These are phyloP conservation scores for Pythium sp. DNA, from an alignment of 352 stramenopile species.

Conservation along the genomic window DNA sequence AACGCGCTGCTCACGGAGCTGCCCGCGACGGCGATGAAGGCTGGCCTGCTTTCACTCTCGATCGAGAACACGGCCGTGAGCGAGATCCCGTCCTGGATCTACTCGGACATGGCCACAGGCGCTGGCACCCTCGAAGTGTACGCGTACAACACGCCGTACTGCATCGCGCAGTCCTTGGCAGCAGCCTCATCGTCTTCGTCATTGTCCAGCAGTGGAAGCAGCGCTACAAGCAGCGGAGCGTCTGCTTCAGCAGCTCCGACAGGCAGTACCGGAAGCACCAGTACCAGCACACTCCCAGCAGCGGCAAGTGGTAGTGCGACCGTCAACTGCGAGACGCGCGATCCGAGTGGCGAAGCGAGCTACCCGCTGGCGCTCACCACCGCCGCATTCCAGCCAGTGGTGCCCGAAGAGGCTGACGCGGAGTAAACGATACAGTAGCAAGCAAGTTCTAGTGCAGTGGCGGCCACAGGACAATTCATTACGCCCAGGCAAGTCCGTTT, in stretches of 20 bases:
- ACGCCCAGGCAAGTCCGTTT: background rate
- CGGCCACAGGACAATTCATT: background rate
- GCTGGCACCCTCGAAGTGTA: constrained; percentile 18
- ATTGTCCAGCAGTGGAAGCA: background rate
- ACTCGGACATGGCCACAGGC: background rate
- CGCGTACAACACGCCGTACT: constrained; percentile 36
- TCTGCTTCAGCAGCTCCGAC: background rate
- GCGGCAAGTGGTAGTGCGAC: background rate
- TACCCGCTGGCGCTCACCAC: constrained; percentile 29
- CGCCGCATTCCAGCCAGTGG: constrained; percentile 13
- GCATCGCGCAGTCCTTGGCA: background rate
- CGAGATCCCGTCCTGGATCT: constrained; percentile 18
- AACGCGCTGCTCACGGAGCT: constrained; percentile 13
- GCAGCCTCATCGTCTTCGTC: background rate
- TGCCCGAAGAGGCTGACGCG: background rate
- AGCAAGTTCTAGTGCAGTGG: too few species aligned
- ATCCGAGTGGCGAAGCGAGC: constrained; percentile 26
- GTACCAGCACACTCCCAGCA: background rate
- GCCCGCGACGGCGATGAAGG: constrained; percentile 9
- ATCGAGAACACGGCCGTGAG: constrained; percentile 30
- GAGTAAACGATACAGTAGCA: background rate
- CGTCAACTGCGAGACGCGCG: constrained; percentile 24
- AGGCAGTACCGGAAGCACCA: background rate
- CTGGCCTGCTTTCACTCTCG: constrained; percentile 23
- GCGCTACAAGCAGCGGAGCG: background rate